Evolutionary conservation across 306 rosid genomes (phyloP).

Genomic region (Prunus armeniaca): DNA sequence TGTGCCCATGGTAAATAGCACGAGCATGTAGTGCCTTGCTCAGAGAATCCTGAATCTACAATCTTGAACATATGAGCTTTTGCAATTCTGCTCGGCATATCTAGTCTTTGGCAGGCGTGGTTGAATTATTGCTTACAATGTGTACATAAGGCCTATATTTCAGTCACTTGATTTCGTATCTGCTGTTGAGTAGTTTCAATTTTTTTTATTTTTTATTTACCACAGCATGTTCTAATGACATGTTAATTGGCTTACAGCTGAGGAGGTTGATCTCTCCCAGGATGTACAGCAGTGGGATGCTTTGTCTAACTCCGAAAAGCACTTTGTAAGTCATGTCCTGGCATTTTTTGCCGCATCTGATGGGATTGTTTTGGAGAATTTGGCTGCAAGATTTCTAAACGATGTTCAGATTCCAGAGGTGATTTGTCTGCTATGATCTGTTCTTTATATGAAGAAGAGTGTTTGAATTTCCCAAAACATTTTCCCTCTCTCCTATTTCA

Average conservation of each 20-base stretch:
- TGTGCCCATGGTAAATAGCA: background rate
- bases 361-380: constrained; percentile 86
- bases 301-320: constrained; percentile 72
- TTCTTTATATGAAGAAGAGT: background rate
- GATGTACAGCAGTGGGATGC: constrained; percentile 73
- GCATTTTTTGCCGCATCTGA: constrained; percentile 96
- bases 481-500: background rate
- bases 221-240: constrained; percentile 23
- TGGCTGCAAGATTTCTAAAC: constrained; percentile 77
- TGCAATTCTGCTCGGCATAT: background rate
- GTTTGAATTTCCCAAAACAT: background rate
- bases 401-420: constrained; percentile 94
- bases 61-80: background rate
- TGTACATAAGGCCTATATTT: background rate
- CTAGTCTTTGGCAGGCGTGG: background rate
- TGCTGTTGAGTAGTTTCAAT: background rate
- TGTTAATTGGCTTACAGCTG: constrained; percentile 52
- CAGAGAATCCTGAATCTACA: background rate
- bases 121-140: background rate
- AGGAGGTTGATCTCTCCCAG: constrained; percentile 85
- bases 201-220: too few species aligned
- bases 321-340: constrained; percentile 70
- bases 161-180: background rate
- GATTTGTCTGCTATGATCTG: constrained; percentile 2
- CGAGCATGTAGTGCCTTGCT: background rate